Evolutionary conservation across 2,329 filamentous ascomycete genomes (phyloP).

Genomic region (Arthrobotrys iridis): DNA sequence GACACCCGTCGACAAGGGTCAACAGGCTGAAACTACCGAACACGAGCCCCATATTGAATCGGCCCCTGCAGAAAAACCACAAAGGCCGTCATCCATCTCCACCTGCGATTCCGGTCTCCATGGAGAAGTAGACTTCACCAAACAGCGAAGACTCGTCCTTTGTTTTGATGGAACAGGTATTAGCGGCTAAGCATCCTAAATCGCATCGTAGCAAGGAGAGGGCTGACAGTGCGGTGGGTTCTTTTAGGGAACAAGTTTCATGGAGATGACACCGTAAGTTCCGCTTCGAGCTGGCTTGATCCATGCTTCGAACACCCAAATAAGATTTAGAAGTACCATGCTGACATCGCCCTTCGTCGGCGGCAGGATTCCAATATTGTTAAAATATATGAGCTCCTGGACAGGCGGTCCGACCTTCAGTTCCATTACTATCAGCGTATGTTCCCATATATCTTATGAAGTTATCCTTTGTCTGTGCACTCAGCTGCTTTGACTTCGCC

Average conservation of each 20-base stretch:
- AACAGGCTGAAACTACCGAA: neutral
- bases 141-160: slow-evolving; percentile 63
- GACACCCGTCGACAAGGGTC: slow-evolving; percentile 30
- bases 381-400: slow-evolving; percentile 64
- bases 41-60: neutral
- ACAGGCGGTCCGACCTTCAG: slow-evolving; percentile 63
- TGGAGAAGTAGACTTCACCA: slow-evolving; percentile 37
- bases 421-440: slow-evolving; percentile 66
- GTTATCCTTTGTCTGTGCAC: too few relatives aligned
- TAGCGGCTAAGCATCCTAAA: slow-evolving; percentile 29
- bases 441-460: neutral
- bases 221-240: neutral
- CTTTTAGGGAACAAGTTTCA: slow-evolving; percentile 48
- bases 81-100: slow-evolving; percentile 44
- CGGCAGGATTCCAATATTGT: slow-evolving; percentile 67
- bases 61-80: slow-evolving; percentile 21
- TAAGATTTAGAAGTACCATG: slow-evolving; percentile 24
- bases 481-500: too few relatives aligned
- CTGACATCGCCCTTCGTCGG: slow-evolving; percentile 57
- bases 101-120: slow-evolving; percentile 32
- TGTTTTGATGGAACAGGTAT: slow-evolving; percentile 67
- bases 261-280: slow-evolving; percentile 50
- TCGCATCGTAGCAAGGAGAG: neutral
- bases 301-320: neutral
- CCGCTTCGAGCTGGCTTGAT: neutral